Evolutionary conservation across 768 basidiomycete genomes (phyloP).

Genomic region (Dacryopinax spathularia): DNA sequence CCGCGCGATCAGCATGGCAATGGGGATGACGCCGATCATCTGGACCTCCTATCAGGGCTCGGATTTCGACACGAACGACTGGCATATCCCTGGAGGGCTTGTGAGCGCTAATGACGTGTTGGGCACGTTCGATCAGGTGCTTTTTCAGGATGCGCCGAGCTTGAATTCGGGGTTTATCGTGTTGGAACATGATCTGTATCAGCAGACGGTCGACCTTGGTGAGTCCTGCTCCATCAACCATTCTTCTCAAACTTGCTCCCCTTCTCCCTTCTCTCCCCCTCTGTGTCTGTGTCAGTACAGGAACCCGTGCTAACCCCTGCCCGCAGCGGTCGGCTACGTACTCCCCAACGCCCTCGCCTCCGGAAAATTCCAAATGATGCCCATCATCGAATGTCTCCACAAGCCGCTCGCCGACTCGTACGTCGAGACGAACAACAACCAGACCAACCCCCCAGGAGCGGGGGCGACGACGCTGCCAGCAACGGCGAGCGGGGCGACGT

Average conservation of each 20-base stretch:
- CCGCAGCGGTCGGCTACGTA: slow-evolving; percentile 61
- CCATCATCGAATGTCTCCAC: slow-evolving; percentile 56
- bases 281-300: too few relatives aligned
- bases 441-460: slow-evolving; percentile 9
- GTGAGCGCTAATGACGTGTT: slow-evolving; percentile 30
- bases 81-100: slow-evolving; percentile 57
- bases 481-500: neutral
- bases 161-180: slow-evolving; percentile 74
- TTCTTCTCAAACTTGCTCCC: too few relatives aligned
- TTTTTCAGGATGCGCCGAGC: slow-evolving; percentile 39
- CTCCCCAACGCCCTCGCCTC: slow-evolving; percentile 60
- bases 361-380: slow-evolving; percentile 52
- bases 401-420: slow-evolving; percentile 50
- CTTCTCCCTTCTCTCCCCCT: too few relatives aligned
- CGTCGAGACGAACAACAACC: slow-evolving; percentile 67
- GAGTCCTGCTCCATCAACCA: neutral
- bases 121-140: slow-evolving; percentile 51
- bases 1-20: slow-evolving; percentile 64
- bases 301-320: neutral
- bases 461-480: neutral
- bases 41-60: slow-evolving; percentile 45
- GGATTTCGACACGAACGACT: slow-evolving; percentile 68
- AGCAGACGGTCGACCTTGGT: slow-evolving; percentile 60
- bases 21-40: slow-evolving; percentile 71
- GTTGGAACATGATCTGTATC: slow-evolving; percentile 74